Base-by-base conservation (phyloP, 2,329 filamentous ascomycete species). In the Stachybotrys echinatus region DNA sequence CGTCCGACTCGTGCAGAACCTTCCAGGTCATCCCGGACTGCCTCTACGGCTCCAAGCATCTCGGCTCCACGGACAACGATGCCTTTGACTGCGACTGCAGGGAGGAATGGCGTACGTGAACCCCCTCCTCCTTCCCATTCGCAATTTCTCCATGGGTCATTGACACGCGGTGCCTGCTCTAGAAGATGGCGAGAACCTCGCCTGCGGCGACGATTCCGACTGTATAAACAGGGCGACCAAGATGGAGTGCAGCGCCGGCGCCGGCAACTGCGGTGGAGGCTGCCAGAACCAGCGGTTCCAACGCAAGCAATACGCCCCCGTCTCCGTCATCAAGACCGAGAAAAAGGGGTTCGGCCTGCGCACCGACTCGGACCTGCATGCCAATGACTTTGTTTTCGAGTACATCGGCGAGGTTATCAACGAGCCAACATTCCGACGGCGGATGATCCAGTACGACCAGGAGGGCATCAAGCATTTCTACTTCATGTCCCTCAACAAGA, bases 401-500 rank as follows among this genome's bases (percentile, higher is more conserved):
- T 99, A 99, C 68, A 92, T 99, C 60, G 94, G 94, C 60, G 94
- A 99, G 71, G 94, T 97, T 59, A 96, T 99, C 66, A 92, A 95
- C 61, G 92, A 99, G 70, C 80, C 83, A 23, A 87, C 87, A 12
- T 97, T 97, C 65, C 88, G 91, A 50, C 84, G 85, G 51, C 89
- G 94, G 54, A 96, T 95, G 85, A 74, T 90, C 38, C 88, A 95
- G 62, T 99, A 99, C 69, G 91, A 96, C 64, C 81, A 94, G 45
- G 90, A 97, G 67, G 92, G 92, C 53, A 96, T 99, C 77, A 96
- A 95, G 69, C 94, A 99, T 71, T 99, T 99, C 69, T 99, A 99
- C 72, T 99, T 99, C 75, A 99, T 99, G 94, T 97, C 94, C 23
- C 84, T 99, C 54, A 95, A 84, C 64, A 95, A 95, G 68, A 89